Evolutionary conservation across 345 rosid species (phyloP), one percentile per base, ranked within the genome.

Genomic region (Populus ilicifolia): DNA sequence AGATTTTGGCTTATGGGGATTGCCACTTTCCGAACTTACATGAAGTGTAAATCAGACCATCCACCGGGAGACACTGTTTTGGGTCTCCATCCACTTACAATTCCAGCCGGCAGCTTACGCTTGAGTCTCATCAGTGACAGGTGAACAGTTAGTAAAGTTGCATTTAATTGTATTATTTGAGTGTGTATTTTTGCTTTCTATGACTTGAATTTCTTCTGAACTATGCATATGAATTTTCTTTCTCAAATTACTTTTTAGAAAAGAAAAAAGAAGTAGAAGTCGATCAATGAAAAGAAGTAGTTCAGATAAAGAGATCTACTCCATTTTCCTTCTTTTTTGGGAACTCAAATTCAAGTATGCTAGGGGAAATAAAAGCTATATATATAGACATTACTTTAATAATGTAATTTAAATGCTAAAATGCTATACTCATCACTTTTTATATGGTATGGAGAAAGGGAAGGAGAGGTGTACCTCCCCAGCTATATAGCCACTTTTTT

Each of bases 11-110:
- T 95, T n/a, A 72, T 93, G 86, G 97, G 94, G 52, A 85, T 88
- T 72, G 93, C 99, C n/a, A 92, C 94, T 80, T 90, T 91, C 70
- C 91, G 92, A 68, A 90, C 88, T 73, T 95, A 89, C 88, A 82
- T 87, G 89, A 91, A 88, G 81, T 90, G 89, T 73, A 91, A 90
- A 90, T 84, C 91, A 20, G 89, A 88, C 36, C 82, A 86, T 79
- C 95, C 97, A 16, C 90, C 94, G 30, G 84, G 86, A 1, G 93
- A 92, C 71, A 79, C 85, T 65, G 75, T 92, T 61, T 93, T 91
- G 94, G 87, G 88, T 65, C 89, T 93, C 30, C 88, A 88, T 74
- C 89, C 94, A 65, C 83, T 93, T 3, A 90, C 92, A 73, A 85
- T 96, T 80, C 96, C 99, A 72, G 79, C 90, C 12, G 88, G 83